Base-by-base conservation (phyloP, 139 green algal species). In the Tetradesmus lagerheimii region DNA sequence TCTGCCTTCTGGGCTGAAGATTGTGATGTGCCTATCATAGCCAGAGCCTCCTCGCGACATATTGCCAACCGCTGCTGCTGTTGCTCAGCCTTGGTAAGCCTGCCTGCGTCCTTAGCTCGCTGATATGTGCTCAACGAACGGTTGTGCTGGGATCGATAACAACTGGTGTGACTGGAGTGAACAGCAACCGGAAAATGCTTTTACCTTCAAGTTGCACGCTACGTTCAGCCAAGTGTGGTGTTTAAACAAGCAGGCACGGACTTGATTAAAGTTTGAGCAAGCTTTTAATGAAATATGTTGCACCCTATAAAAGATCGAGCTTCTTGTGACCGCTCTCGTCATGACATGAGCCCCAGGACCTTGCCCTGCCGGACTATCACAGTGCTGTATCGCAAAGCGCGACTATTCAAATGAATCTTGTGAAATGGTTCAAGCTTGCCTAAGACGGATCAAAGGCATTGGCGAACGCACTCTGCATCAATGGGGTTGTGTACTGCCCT, bases 21-120 rank as follows among this genome's bases (percentile, higher is more conserved):
- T 88, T 20, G 83, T 88, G 83, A 88, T 88, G 83, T 88, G 83
- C 64, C 83, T 88, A 43, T 88, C 83, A 80, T 88, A 88, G 29
- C 83, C 74, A 50, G 37, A 62, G 37, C 85, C 85, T 35, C 84
- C 84, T 62, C 85, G 45, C 27, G 50, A 78, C 81, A 87, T 87
- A 15, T 39, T 88, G 57, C 80, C 34, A 53, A 31, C 35, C 37
- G 76, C 76, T 82, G 76, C 67, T 50, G 76, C 34, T 31, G 27
- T 50, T 82, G 31, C 27, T 38, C 76, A 47, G 31, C 76, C 57
- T n/a, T 8, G 57, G 23, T 23, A n/a, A 71, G 57, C 57, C 57
- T 71, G 23, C 57, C 31, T 31, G 25, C 23, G 12, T 31, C 23
- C 2, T 20, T 31, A 0, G 57, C 31, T 6, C 23, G 31, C 1